Conservation (phyloP, 495 filamentous ascomycete genomes). For the Neurospora pannonica region DNA sequence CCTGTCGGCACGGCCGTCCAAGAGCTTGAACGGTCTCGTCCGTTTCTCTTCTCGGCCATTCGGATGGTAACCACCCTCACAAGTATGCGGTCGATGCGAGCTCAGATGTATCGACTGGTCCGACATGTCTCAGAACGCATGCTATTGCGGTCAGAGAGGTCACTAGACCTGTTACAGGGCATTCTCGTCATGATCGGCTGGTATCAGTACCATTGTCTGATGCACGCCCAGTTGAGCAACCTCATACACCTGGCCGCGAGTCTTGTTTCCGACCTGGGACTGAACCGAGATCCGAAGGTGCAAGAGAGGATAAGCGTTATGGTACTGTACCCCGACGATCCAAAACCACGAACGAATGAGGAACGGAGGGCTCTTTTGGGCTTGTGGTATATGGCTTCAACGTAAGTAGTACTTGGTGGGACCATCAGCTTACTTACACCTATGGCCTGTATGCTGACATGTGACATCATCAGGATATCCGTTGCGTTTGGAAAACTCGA, state of each 20-base stretch:
- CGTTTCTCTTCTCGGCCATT: conserved; percentile 27
- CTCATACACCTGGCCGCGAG: conserved; percentile 36
- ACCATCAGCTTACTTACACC: not conserved
- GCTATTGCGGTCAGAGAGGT: conserved; percentile 36
- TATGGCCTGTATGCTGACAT: conserved; percentile 10
- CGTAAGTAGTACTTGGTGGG: conserved; percentile 15
- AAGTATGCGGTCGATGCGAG: conserved; percentile 28
- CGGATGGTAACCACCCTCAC: conserved; percentile 30
- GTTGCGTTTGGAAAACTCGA: conserved; percentile 9
- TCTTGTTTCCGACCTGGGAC: conserved; percentile 35
- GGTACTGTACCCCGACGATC: conserved; percentile 7
- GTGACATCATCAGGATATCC: conserved; percentile 15
- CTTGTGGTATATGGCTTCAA: conserved; percentile 33
- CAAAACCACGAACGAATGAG: conserved; percentile 15
- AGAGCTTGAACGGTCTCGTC: conserved; percentile 13
- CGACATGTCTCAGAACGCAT: conserved; percentile 32
- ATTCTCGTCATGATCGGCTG: conserved; percentile 38
- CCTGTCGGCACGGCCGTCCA: conserved; percentile 15
- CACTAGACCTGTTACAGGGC: conserved; percentile 40
- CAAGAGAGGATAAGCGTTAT: conserved; percentile 14
- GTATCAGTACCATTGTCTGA: conserved; percentile 32
- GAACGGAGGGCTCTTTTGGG: conserved; percentile 28
- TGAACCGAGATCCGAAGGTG: conserved; percentile 27
- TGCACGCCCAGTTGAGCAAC: conserved; percentile 35
- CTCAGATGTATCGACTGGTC: conserved; percentile 29